Evolutionary conservation across 2,329 filamentous ascomycete genomes (phyloP).

Genomic region (Fusarium sp.): DNA sequence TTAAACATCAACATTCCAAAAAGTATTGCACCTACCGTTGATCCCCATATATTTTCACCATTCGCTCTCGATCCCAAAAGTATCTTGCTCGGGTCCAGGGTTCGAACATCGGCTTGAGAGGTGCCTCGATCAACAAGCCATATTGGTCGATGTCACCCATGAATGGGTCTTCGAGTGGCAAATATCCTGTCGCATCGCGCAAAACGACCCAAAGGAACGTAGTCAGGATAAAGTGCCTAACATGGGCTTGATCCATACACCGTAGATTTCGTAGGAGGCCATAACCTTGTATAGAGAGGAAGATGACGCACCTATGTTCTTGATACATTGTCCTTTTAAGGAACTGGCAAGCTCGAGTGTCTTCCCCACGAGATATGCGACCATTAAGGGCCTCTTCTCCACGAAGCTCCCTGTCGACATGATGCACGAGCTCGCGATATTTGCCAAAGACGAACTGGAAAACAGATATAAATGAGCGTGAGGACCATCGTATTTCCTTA

Average conservation of each 20-base stretch:
- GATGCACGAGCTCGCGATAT: background rate
- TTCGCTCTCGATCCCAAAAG: background rate
- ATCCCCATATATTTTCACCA: background rate
- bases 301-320: background rate
- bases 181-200: background rate
- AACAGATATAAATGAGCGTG: background rate
- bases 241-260: background rate
- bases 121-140: background rate
- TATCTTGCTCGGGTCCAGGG: background rate
- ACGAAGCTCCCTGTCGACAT: background rate
- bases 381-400: accelerated
- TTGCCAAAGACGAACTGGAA: background rate
- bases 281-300: background rate
- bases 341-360: background rate
- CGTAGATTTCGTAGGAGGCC: background rate
- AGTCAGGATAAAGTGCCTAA: background rate
- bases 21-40: background rate
- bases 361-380: background rate
- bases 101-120: background rate
- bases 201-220: background rate
- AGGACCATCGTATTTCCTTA: background rate
- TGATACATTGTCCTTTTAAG: background rate
- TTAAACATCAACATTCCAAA: background rate
- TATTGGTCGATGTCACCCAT: too few relatives aligned
- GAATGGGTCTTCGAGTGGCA: background rate